phyloP scores from a whole-genome alignment of 345 rosid species.

The Syzygium aromaticum region DNA sequence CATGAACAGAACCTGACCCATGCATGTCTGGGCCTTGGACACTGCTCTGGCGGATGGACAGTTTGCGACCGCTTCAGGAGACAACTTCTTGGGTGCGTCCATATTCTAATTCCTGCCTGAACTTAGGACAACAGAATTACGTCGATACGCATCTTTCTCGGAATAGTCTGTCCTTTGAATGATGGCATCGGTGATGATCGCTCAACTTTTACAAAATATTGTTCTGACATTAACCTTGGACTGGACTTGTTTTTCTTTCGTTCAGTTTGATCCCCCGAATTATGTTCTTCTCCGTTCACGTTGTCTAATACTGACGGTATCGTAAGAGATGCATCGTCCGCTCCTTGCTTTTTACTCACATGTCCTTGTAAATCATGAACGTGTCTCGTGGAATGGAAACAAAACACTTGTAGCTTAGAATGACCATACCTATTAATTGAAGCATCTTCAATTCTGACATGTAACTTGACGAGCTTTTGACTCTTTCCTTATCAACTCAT shows the following conservation, averaged over 20 bases:
- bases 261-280: background rate
- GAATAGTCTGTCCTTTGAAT: background rate
- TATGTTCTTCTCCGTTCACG: background rate
- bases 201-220: background rate
- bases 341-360: background rate
- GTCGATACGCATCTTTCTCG: background rate
- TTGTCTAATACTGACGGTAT: background rate
- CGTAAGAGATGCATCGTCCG: background rate
- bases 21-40: background rate
- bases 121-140: background rate
- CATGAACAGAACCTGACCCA: background rate
- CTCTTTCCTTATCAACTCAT: background rate
- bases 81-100: background rate
- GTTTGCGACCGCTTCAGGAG: background rate
- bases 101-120: background rate
- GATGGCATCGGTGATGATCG: background rate
- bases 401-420: background rate
- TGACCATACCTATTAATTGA: background rate
- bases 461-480: too few relatives aligned
- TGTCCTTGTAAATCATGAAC: background rate
- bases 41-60: background rate
- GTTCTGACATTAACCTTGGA: background rate
- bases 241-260: background rate
- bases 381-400: background rate
- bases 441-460: background rate